Evolutionary conservation across 2,329 filamentous ascomycete genomes (phyloP).

Genomic region (Proliferodiscus dingleyae): DNA sequence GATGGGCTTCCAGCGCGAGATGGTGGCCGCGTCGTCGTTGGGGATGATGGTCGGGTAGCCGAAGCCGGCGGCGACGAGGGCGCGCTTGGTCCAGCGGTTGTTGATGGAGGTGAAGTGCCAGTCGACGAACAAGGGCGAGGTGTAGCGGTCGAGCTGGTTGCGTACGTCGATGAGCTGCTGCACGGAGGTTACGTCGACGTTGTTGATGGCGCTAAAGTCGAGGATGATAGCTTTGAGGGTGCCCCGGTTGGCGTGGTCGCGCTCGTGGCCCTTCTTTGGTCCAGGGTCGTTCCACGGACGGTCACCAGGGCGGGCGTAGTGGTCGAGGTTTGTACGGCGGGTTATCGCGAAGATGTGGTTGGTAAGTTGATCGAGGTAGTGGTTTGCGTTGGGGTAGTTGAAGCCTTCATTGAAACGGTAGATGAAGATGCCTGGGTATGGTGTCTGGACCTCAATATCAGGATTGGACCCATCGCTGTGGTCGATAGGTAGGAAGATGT

Average conservation of each 20-base stretch:
- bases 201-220: slow-evolving; percentile 90
- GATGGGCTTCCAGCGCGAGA: slow-evolving; percentile 81
- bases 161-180: slow-evolving; percentile 92
- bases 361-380: slow-evolving; percentile 76
- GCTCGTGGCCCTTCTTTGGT: slow-evolving; percentile 51
- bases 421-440: slow-evolving; percentile 91
- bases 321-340: slow-evolving; percentile 66
- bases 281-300: slow-evolving; percentile 95
- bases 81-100: slow-evolving; percentile 92
- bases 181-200: slow-evolving; percentile 87
- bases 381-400: slow-evolving; percentile 91
- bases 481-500: slow-evolving; percentile 81
- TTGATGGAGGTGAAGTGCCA: slow-evolving; percentile 96
- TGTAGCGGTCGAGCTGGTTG: slow-evolving; percentile 85
- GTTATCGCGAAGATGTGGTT: slow-evolving; percentile 65
- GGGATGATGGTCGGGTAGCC: slow-evolving; percentile 63
- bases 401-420: slow-evolving; percentile 93
- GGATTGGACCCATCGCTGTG: slow-evolving; percentile 92
- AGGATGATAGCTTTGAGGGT: slow-evolving; percentile 85
- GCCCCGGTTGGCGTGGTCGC: slow-evolving; percentile 50
- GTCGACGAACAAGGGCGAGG: slow-evolving; percentile 74
- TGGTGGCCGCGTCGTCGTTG: slow-evolving; percentile 22
- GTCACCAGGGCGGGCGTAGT: slow-evolving; percentile 64
- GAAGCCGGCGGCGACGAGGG: slow-evolving; percentile 81
- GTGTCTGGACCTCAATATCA: slow-evolving; percentile 68